Evolutionary conservation across 371 early-diverging fungal genomes (phyloP).

Genomic region (Mortierella polycephala): DNA sequence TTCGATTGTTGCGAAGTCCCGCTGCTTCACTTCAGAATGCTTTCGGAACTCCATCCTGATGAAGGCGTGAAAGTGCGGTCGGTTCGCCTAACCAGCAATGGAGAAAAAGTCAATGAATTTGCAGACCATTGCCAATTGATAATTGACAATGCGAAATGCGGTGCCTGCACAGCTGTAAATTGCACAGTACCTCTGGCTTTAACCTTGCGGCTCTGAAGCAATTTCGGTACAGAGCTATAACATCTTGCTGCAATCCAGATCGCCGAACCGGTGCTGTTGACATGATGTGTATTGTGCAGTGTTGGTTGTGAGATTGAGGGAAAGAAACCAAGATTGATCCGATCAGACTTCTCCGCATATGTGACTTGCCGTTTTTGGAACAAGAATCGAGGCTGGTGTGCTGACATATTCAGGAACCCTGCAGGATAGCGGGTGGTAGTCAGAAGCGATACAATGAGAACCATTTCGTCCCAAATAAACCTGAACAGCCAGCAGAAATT

Average conservation of each 20-base stretch:
- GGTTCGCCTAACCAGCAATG: slow-evolving; percentile 55
- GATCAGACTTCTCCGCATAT: too few relatives aligned
- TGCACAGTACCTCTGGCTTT: slow-evolving; percentile 61
- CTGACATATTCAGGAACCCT: too few relatives aligned
- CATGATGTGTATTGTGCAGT: slow-evolving; percentile 3
- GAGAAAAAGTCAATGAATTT: neutral
- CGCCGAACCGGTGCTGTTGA: slow-evolving; percentile 56
- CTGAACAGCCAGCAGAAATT: too few relatives aligned
- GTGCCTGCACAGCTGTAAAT: too few relatives aligned
- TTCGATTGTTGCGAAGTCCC: slow-evolving; percentile 72
- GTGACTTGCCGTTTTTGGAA: too few relatives aligned
- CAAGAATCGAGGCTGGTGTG: too few relatives aligned
- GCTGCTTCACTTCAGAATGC: slow-evolving; percentile 61
- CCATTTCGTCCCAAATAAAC: too few relatives aligned
- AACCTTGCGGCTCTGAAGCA: slow-evolving; percentile 68
- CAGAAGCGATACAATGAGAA: too few relatives aligned
- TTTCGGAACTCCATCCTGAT: slow-evolving; percentile 70
- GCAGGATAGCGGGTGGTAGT: too few relatives aligned
- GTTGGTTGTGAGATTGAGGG: too few relatives aligned
- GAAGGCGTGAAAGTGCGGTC: slow-evolving; percentile 66
- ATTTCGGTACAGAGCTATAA: slow-evolving; percentile 66
- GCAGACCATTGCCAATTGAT: neutral
- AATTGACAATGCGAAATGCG: neutral
- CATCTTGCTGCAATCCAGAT: slow-evolving; percentile 71
- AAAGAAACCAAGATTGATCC: too few relatives aligned